Conservation (phyloP, 2,329 filamentous ascomycete species). For the Venturia asperata region DNA sequence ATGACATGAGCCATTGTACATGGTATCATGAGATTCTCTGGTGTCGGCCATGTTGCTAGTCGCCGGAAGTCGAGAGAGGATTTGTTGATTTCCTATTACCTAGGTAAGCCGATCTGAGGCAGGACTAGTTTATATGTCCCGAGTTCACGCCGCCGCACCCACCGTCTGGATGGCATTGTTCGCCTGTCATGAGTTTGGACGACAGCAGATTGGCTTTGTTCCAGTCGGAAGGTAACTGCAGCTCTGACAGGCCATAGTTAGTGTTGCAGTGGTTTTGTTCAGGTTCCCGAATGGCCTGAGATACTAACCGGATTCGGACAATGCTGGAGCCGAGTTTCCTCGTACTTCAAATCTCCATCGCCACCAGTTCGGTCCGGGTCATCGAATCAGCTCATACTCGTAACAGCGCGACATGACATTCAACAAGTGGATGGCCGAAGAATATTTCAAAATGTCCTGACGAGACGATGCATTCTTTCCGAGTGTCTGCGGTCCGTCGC, state of each 20-base stretch:
- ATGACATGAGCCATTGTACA: slow-evolving; percentile 16
- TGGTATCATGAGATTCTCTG: not conserved
- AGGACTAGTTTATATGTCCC: not conserved
- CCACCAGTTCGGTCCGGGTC: not conserved
- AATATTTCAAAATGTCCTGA: too few species aligned
- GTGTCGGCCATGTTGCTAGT: not conserved
- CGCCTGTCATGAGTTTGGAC: not conserved
- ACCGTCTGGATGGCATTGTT: too few species aligned
- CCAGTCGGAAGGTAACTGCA: not conserved
- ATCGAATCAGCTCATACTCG: too few species aligned
- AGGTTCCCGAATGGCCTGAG: not conserved
- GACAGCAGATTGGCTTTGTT: not conserved
- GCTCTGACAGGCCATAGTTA: not conserved
- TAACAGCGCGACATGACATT: too few species aligned
- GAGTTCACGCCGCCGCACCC: not conserved
- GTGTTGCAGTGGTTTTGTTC: not conserved
- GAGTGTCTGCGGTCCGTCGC: not conserved
- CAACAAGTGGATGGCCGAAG: too few species aligned
- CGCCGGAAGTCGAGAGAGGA: not conserved
- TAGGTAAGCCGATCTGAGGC: not conserved
- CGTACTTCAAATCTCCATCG: not conserved
- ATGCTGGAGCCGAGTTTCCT: not conserved
- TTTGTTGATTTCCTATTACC: not conserved
- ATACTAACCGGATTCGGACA: not conserved
- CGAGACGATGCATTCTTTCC: not conserved